Evolutionary conservation across 140 eudicot genomes (phyloP), one percentile per base, ranked within the genome.

Genomic region (Stevia rebaudiana): DNA sequence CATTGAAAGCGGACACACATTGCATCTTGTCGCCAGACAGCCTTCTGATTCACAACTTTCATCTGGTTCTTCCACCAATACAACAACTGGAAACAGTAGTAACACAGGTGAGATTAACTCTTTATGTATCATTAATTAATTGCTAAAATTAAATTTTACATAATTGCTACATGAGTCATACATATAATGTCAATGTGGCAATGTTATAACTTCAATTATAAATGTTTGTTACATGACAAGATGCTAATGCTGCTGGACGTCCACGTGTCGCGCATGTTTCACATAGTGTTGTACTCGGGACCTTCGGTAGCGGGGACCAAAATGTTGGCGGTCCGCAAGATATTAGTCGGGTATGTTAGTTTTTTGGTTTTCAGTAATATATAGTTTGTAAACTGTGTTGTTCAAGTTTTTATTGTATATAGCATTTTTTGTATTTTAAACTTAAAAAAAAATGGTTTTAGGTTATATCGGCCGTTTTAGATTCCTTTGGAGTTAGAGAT

Each of bases 11-110:
- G 98, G 98, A 67, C 78, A 88, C 74, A 88, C 98, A 2, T 64
- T 92, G 67, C 98, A 92, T 74, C 81, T 92, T 56, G 96, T 92
- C 31, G 88, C 73, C 70, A 83, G 98, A 79, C 98, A 92, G 64
- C 82, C 88, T 58, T 68, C 95, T 77, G 84, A 79, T 56, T 54
- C 82, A 49, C 98, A 92, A 40, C 72, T 94, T 37, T 56, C 95
- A 40, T 63, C 95, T 62, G 81, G 83, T 49, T 40, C 83, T 11
- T 43, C 68, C 41, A 15, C 70, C 31, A 86, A 73, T 13, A 80
- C 81, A 25, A 76, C 85, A 33, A 68, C 68, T 52, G 40, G 83
- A 8, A 75, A 61, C 52, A 68, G 52, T 79, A 78, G 77, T 59
- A 55, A 55, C 31, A 72, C 81, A 79, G 92, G 83, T 92, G 47